Conservation (phyloP, 1,139 yeast genomes). For the Saccharomyces pastorianus region DNA sequence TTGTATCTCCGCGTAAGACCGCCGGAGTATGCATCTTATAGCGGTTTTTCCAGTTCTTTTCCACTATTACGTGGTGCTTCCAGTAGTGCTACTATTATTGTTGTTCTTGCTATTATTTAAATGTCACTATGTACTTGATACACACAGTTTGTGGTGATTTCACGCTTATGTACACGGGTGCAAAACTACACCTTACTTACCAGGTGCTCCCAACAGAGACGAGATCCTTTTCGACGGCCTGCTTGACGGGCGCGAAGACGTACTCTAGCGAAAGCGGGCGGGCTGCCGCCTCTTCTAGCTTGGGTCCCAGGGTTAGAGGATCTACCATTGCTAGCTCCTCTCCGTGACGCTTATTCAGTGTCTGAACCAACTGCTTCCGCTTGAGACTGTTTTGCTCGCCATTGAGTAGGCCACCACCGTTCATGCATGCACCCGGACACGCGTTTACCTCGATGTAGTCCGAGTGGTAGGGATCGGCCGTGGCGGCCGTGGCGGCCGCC, state of each 20-base stretch:
- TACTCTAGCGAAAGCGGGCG: constrained; percentile 8
- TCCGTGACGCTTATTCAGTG: constrained; percentile 5
- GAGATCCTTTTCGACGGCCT: constrained; percentile 13
- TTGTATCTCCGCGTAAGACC: neutral
- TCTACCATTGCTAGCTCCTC: constrained; percentile 7
- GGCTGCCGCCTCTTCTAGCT: constrained; percentile 3
- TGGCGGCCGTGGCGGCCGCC: constrained; percentile 33
- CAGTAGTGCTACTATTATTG: neutral
- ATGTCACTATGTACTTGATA: neutral
- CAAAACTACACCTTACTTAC: constrained; percentile 9
- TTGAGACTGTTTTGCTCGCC: constrained; percentile 6
- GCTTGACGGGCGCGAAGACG: constrained; percentile 14
- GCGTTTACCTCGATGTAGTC: constrained; percentile 96
- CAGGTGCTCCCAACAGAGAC: constrained; percentile 23
- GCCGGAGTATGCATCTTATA: neutral
- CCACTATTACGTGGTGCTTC: no score
- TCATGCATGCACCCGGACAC: constrained; percentile 94
- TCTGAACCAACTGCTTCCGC: constrained; percentile 7
- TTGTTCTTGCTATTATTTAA: neutral
- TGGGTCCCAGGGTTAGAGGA: constrained; percentile 5
- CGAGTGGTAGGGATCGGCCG: constrained; percentile 56
- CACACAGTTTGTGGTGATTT: neutral
- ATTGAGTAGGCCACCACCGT: constrained; percentile 81
- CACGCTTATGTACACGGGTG: neutral
- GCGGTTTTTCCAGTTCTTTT: neutral